phyloP scores from a whole-genome alignment of 768 basidiomycete genomes.

The Saitozyma sp. region DNA sequence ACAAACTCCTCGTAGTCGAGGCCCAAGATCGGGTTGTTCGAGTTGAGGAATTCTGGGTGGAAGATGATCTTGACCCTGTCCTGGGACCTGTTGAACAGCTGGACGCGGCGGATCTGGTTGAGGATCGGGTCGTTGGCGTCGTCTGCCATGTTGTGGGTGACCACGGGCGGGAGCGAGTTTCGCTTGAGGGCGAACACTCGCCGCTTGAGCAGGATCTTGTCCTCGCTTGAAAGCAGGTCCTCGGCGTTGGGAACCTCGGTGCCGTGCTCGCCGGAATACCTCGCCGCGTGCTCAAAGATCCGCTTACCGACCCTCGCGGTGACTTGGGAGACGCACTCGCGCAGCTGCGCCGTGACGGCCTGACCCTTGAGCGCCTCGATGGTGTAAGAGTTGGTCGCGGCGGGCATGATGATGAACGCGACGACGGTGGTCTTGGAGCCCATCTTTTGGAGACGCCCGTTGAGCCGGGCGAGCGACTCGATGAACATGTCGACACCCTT shows the following conservation, averaged over 20 bases:
- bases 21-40: constrained; percentile 94
- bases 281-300: constrained; percentile 89
- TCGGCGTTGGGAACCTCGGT: constrained; percentile 70
- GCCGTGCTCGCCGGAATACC: constrained; percentile 81
- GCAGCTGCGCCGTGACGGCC: constrained; percentile 93
- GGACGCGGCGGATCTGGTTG: constrained; percentile 89
- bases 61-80: constrained; percentile 98
- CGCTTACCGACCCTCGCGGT: constrained; percentile 88
- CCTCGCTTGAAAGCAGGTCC: constrained; percentile 80
- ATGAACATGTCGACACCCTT: constrained; percentile 99
- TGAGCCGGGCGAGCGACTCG: constrained; percentile 72
- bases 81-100: constrained; percentile 80
- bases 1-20: constrained; percentile 99
- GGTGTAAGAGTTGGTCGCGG: constrained; percentile 91
- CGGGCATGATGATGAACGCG: constrained; percentile 99
- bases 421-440: constrained; percentile 81
- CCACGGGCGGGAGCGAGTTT: constrained; percentile 88
- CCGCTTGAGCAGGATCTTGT: constrained; percentile 90
- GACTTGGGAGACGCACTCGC: constrained; percentile 93
- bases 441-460: constrained; percentile 66
- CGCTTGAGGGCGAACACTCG: constrained; percentile 95
- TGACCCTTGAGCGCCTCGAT: constrained; percentile 96
- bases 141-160: constrained; percentile 99
- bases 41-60: constrained; percentile 97
- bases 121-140: constrained; percentile 89